phyloP scores from a whole-genome alignment of 164 flowering plant species.

The Annona cherimola region DNA sequence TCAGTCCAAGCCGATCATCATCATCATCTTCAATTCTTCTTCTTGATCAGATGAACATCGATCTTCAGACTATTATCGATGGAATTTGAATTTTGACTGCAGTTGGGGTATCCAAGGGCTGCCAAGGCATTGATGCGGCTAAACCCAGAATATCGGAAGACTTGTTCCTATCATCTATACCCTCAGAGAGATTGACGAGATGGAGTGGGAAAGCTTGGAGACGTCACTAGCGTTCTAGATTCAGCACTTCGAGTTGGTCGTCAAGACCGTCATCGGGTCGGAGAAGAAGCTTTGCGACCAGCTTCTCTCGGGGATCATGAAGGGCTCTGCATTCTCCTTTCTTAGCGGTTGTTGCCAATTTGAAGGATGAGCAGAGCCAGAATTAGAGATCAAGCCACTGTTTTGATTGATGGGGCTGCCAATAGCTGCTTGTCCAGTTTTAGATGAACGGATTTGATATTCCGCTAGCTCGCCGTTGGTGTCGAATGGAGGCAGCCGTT shows the following conservation, averaged over 20 bases:
- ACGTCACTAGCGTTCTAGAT: constrained; percentile 63
- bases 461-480: too few species aligned
- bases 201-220: constrained; percentile 65
- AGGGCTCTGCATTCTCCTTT: constrained; percentile 17
- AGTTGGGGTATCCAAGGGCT: constrained; percentile 69
- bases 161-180: constrained; percentile 17
- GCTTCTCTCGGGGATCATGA: constrained; percentile 42
- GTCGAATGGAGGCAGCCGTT: too few species aligned
- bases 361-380: too few species aligned
- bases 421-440: too few species aligned
- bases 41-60: too few species aligned
- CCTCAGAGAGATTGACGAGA: constrained; percentile 59
- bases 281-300: constrained; percentile 54
- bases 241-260: constrained; percentile 55
- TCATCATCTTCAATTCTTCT: too few species aligned
- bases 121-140: constrained; percentile 68
- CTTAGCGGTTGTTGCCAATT: too few species aligned
- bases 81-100: neutral
- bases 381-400: too few species aligned
- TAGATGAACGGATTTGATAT: too few species aligned
- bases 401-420: too few species aligned
- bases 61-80: too few species aligned
- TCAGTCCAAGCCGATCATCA: too few species aligned
- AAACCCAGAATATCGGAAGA: constrained; percentile 52
- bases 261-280: constrained; percentile 42